Conservation (phyloP, 2,329 filamentous ascomycete genomes). For the Clonostachys rhizophaga region DNA sequence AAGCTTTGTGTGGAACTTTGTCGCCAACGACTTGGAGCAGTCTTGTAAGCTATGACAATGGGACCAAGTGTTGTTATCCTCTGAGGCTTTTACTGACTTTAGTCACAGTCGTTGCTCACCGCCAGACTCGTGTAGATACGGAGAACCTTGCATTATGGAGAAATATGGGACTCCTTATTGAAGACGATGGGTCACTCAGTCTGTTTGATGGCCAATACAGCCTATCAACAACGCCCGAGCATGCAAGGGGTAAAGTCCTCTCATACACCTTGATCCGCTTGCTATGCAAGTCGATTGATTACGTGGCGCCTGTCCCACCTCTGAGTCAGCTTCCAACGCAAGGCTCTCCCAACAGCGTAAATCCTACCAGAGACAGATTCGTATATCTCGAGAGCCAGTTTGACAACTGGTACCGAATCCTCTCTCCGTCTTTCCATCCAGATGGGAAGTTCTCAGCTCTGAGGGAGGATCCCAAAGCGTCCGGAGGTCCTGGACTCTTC, state of each 20-base stretch:
- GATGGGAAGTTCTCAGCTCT: background rate
- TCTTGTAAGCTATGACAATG: background rate
- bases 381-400: background rate
- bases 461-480: background rate
- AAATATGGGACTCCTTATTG: background rate
- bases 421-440: background rate
- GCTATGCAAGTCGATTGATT: background rate
- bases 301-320: background rate
- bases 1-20: background rate
- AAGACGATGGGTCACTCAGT: background rate
- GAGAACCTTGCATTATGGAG: background rate
- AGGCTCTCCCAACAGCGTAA: background rate
- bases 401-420: background rate
- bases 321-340: too few species aligned
- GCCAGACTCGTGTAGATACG: background rate
- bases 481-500: background rate
- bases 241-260: background rate
- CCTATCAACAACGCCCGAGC: background rate
- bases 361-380: background rate
- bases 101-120: background rate
- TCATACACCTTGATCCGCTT: background rate
- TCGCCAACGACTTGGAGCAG: background rate
- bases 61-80: background rate
- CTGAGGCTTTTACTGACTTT: background rate
- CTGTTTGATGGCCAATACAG: background rate